phyloP scores from a whole-genome alignment of 192 early-diverging fungal species.

The Linderina pennispora region DNA sequence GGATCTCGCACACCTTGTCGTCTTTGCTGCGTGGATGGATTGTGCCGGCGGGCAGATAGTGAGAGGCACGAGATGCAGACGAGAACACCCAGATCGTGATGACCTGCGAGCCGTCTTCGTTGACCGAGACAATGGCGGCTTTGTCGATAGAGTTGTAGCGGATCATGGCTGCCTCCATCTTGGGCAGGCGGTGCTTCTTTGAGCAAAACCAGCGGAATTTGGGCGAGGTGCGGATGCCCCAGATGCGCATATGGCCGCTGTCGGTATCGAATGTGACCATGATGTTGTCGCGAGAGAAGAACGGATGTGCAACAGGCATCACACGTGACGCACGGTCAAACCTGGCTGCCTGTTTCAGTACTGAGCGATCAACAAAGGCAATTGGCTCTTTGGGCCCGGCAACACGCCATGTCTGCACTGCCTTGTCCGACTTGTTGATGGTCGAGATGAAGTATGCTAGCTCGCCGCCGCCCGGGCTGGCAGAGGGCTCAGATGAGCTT shows the following conservation, averaged over 20 bases:
- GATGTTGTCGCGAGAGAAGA: constrained; percentile 44
- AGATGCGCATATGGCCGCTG: constrained; percentile 36
- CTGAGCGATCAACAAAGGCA: constrained; percentile 14
- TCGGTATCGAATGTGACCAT: constrained; percentile 40
- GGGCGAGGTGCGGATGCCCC: constrained; percentile 33
- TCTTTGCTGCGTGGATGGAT: constrained; percentile 29
- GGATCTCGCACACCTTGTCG: constrained; percentile 39
- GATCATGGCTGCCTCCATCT: constrained; percentile 43
- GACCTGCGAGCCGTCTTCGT: constrained; percentile 22
- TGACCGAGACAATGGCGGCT: constrained; percentile 41
- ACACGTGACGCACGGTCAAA: constrained; percentile 43
- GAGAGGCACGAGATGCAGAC: constrained; percentile 44
- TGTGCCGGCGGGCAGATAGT: constrained; percentile 43
- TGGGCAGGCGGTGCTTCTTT: constrained; percentile 42
- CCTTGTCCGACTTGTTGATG: constrained; percentile 7
- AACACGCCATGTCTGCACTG: constrained; percentile 36
- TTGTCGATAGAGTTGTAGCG: constrained; percentile 51
- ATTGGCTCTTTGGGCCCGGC: constrained; percentile 3
- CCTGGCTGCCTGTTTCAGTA: constrained; percentile 2
- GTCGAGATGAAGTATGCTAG: constrained; percentile 43
- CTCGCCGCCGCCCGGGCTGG: background rate
- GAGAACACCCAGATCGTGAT: constrained; percentile 47
- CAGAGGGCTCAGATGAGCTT: background rate
- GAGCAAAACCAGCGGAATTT: constrained; percentile 38
- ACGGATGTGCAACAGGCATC: constrained; percentile 42